Percentiles rank a stretch among this genome's conserved stretches.
These are phyloP conservation scores for Pyricularia sp. DNA, from an alignment of 2,329 filamentous ascomycete genomes.

Conservation along the genomic window DNA sequence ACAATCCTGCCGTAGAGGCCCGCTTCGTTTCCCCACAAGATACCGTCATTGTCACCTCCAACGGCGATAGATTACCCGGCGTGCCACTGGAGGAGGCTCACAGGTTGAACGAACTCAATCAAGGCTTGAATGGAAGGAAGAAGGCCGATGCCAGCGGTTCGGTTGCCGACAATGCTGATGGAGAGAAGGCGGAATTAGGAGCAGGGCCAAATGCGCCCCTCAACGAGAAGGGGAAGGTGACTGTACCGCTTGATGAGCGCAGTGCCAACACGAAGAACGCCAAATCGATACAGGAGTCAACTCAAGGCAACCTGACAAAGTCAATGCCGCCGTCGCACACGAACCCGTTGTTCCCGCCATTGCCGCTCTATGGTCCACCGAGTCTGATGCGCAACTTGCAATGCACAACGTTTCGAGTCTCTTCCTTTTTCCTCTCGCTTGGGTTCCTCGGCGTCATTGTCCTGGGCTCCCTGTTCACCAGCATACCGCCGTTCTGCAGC, in stretches of 20 bases:
- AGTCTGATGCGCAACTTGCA: slow-evolving; percentile 56
- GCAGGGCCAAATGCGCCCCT: not conserved
- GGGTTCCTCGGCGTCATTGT: slow-evolving; percentile 70
- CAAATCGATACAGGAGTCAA: slow-evolving; percentile 29
- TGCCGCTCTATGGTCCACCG: slow-evolving; percentile 74
- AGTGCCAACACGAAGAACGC: slow-evolving; percentile 20
- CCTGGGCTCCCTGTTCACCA: slow-evolving; percentile 61
- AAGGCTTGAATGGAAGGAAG: slow-evolving; percentile 27
- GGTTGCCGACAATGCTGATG: not conserved
- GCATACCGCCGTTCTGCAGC: slow-evolving; percentile 42
- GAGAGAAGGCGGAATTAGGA: too few species aligned
- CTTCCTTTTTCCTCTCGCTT: slow-evolving; percentile 69
- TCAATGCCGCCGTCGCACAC: slow-evolving; percentile 58
- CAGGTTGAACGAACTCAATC: slow-evolving; percentile 56
- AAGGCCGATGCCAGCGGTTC: not conserved
- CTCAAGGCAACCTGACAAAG: slow-evolving; percentile 34
- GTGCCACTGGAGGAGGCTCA: slow-evolving; percentile 62
- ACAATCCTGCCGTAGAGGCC: slow-evolving; percentile 50
- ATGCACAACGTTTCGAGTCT: slow-evolving; percentile 52
- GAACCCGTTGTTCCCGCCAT: slow-evolving; percentile 73
- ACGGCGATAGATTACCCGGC: slow-evolving; percentile 57
- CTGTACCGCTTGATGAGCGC: not conserved
- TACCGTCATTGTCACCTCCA: slow-evolving; percentile 58
- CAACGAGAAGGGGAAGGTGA: not conserved
- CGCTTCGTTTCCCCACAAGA: slow-evolving; percentile 61